A percentile compares a stretch with the other conserved stretches of the same genome.
phyloP scores from a whole-genome alignment of 352 stramenopile genomes.

The Phytophthora nicotianae region DNA sequence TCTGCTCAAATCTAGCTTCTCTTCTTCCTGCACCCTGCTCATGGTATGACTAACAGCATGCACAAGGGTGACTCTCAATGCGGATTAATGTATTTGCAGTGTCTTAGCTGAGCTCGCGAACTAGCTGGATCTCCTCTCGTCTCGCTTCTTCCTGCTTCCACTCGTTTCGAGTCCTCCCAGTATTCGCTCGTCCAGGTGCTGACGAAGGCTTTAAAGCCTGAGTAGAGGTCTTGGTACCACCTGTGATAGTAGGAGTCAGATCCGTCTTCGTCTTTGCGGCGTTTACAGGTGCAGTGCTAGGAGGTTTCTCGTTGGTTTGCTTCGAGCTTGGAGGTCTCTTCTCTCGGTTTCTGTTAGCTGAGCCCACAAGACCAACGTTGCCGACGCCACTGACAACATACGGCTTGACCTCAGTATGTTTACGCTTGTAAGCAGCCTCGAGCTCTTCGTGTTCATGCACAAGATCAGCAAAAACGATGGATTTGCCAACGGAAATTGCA shows the following conservation, averaged over 20 bases:
- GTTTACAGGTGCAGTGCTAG: constrained; percentile 18
- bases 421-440: constrained; percentile 22
- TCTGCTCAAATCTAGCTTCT: constrained; percentile 8
- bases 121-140: constrained; percentile 62
- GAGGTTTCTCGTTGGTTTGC: constrained; percentile 20
- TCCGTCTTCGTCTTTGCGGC: constrained; percentile 34
- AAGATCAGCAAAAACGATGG: constrained; percentile 70
- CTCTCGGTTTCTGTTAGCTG: constrained; percentile 22
- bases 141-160: constrained; percentile 49
- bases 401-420: constrained; percentile 19
- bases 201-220: constrained; percentile 17
- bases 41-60: constrained; percentile 13
- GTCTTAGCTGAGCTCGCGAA: constrained; percentile 54
- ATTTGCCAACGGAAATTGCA: constrained; percentile 68
- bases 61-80: neutral
- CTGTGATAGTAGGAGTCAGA: constrained; percentile 25
- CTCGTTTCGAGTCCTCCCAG: constrained; percentile 36
- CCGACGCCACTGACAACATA: constrained; percentile 62
- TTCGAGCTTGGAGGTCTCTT: constrained; percentile 33
- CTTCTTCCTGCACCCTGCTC: constrained; percentile 8
- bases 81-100: constrained; percentile 24
- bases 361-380: constrained; percentile 54
- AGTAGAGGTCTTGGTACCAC: constrained; percentile 4
- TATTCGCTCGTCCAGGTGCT: constrained; percentile 2
- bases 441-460: constrained; percentile 53